These are phyloP conservation scores for Penicillium bialowiezense DNA, from an alignment of 495 filamentous ascomycete species.

Conservation along the genomic window DNA sequence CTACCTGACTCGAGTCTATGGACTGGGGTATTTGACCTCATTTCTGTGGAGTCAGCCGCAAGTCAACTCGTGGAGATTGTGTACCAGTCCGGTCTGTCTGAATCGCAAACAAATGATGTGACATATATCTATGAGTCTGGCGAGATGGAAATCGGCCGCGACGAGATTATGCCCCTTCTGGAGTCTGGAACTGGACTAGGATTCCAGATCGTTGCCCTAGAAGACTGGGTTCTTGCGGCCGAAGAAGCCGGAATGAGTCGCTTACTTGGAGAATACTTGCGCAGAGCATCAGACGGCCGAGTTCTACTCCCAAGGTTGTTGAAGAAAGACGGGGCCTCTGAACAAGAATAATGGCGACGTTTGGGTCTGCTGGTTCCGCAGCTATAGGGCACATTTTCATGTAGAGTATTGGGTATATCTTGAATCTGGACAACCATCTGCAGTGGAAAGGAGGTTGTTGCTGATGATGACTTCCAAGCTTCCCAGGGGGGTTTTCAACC, in stretches of 20 bases:
- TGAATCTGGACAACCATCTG: no score
- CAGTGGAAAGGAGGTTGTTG: no score
- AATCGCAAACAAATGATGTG: neutral
- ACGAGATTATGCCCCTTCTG: slow-evolving; percentile 16
- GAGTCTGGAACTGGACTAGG: slow-evolving; percentile 10
- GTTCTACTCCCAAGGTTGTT: slow-evolving; percentile 18
- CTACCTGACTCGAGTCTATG: slow-evolving; percentile 18
- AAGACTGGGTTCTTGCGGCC: slow-evolving; percentile 16
- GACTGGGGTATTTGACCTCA: slow-evolving; percentile 23
- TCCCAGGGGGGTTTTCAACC: no score
- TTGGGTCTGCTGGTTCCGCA: no score
- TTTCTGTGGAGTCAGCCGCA: slow-evolving; percentile 22
- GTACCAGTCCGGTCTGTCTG: neutral
- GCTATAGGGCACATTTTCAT: no score
- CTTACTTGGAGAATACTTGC: slow-evolving; percentile 19
- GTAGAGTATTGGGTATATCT: no score
- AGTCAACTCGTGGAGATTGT: slow-evolving; percentile 14
- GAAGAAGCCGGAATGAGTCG: slow-evolving; percentile 23
- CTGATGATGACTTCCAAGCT: no score
- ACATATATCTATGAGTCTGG: slow-evolving; percentile 16
- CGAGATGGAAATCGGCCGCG: slow-evolving; percentile 13
- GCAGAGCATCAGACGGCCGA: slow-evolving; percentile 13
- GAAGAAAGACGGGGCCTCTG: slow-evolving; percentile 2
- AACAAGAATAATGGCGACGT: neutral
- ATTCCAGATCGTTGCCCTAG: slow-evolving; percentile 12